phyloP scores from a whole-genome alignment of 306 rosid genomes.

The Cercis canadensis region DNA sequence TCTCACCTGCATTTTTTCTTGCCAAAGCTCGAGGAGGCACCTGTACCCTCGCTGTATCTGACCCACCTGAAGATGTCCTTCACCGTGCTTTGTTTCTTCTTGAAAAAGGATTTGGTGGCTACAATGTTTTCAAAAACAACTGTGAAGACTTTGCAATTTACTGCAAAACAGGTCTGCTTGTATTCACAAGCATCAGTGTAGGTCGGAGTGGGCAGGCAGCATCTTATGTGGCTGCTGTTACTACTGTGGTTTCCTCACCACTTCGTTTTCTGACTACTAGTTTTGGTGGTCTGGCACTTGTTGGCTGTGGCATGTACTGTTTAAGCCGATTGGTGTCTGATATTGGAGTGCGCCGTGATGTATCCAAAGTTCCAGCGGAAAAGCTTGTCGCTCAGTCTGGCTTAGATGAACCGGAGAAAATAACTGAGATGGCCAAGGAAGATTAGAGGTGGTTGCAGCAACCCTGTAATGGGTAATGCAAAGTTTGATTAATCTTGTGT shows the following conservation, averaged over 20 bases:
- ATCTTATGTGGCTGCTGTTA: slow-evolving; percentile 54
- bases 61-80: slow-evolving; percentile 52
- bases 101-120: slow-evolving; percentile 69
- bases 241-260: slow-evolving; percentile 45
- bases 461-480: neutral
- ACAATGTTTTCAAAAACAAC: slow-evolving; percentile 65
- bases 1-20: slow-evolving; percentile 47
- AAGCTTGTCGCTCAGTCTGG: slow-evolving; percentile 28
- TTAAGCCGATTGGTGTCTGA: slow-evolving; percentile 54
- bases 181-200: slow-evolving; percentile 35
- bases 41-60: slow-evolving; percentile 67
- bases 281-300: slow-evolving; percentile 41
- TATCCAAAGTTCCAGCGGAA: slow-evolving; percentile 62
- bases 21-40: slow-evolving; percentile 80
- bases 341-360: slow-evolving; percentile 60
- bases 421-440: slow-evolving; percentile 26
- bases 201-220: slow-evolving; percentile 74
- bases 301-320: slow-evolving; percentile 57
- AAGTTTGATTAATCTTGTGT: neutral
- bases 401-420: slow-evolving; percentile 13
- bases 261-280: slow-evolving; percentile 42
- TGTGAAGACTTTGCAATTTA: slow-evolving; percentile 86
- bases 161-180: slow-evolving; percentile 81
- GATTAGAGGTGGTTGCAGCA: neutral
- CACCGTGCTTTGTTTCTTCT: slow-evolving; percentile 66